A percentile compares a stretch with the other conserved stretches of the same genome.
phyloP scores from a whole-genome alignment of 2,329 filamentous ascomycete genomes.

The Paraphaeosphaeria minitans region DNA sequence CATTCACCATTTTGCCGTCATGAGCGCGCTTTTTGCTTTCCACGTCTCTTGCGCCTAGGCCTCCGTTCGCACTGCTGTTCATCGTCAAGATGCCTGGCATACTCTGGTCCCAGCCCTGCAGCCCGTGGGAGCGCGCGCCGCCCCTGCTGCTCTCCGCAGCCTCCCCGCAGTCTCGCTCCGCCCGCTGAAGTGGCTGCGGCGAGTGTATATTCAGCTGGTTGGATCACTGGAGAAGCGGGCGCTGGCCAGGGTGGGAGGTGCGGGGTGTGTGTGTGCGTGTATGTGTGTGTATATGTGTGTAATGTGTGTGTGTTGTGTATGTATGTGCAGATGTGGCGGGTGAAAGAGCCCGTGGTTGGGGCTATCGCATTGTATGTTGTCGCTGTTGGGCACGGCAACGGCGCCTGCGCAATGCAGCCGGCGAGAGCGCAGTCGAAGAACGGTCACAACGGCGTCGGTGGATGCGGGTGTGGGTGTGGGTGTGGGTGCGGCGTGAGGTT shows the following conservation, averaged over 20 bases:
- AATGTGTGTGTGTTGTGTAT: too few species aligned
- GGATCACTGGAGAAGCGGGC: not conserved
- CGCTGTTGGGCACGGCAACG: not conserved
- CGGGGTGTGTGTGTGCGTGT: not conserved
- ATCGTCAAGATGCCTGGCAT: conserved; percentile 58
- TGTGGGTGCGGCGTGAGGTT: not conserved
- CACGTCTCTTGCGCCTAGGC: conserved; percentile 34
- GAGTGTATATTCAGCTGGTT: conserved; percentile 23
- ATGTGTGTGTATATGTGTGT: not conserved
- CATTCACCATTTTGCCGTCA: conserved; percentile 39
- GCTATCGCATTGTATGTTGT: conserved; percentile 14
- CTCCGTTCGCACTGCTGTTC: conserved; percentile 50
- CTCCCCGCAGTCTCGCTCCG: conserved; percentile 18
- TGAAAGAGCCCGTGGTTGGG: conserved; percentile 8
- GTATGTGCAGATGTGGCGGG: conserved; percentile 6
- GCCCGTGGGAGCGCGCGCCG: conserved; percentile 39
- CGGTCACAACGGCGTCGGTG: not conserved
- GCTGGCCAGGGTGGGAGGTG: not conserved
- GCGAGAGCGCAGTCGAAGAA: not conserved
- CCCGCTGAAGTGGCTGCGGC: conserved; percentile 14
- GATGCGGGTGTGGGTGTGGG: not conserved
- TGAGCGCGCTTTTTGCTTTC: conserved; percentile 37
- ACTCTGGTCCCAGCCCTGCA: conserved; percentile 39
- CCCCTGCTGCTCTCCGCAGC: conserved; percentile 26
- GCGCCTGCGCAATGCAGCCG: conserved; percentile 3